Evolutionary conservation across 805 yeast genomes (phyloP).

Genomic region (Tetrapisispora iriomotensis): DNA sequence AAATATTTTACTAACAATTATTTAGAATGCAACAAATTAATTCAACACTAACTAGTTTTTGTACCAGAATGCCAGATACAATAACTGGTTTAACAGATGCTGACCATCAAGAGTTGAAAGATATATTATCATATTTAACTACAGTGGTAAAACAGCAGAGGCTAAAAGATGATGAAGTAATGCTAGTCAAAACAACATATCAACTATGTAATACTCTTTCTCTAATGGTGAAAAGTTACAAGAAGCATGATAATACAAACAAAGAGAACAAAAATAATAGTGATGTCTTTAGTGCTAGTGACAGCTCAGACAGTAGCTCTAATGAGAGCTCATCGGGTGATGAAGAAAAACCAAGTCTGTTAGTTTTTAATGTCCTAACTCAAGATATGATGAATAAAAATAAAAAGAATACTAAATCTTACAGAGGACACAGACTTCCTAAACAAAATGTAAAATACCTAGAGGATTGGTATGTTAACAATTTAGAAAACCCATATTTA

Average conservation of each 20-base stretch:
- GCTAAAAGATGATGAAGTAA: constrained; percentile 5
- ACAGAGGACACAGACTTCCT: constrained; percentile 16
- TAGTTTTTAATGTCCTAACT: constrained; percentile 11
- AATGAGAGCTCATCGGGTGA: neutral
- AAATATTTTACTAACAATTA: neutral
- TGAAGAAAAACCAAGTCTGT: neutral
- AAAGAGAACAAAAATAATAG: neutral
- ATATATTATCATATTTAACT: constrained; percentile 3
- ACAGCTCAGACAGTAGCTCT: neutral
- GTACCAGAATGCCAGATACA: neutral
- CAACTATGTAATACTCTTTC: constrained; percentile 9
- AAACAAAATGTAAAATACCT: constrained; percentile 7
- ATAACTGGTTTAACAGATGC: neutral
- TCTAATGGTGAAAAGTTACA: constrained; percentile 3
- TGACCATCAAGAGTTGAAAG: constrained; percentile 5
- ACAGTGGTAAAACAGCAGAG: constrained; percentile 1
- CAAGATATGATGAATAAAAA: constrained; percentile 10
- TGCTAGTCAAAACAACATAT: constrained; percentile 5
- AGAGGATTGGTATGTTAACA: constrained; percentile 14
- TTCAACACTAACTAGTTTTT: neutral
- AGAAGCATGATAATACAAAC: neutral
- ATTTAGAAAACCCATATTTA: constrained; percentile 14
- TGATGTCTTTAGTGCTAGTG: neutral
- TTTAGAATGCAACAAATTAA: constrained; percentile 1
- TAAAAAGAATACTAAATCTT: constrained; percentile 6